Conservation (phyloP, 1,139 yeast genomes). For the Candida sojae region DNA sequence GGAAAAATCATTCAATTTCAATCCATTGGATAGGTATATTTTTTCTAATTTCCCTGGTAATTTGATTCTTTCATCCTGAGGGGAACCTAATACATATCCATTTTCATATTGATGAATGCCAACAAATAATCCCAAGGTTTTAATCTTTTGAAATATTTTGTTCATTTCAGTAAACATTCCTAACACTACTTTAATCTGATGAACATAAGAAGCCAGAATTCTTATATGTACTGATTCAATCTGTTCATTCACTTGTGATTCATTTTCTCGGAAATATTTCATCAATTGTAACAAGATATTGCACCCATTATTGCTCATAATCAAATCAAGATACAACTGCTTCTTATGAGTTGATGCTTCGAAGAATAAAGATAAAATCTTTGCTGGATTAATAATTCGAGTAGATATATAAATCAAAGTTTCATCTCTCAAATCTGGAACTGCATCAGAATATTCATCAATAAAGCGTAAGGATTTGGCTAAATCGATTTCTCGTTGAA, state of each 20-base stretch:
- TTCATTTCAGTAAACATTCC: constrained; percentile 7
- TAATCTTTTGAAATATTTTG: constrained; percentile 12
- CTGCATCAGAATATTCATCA: constrained; percentile 1
- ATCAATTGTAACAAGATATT: constrained; percentile 15
- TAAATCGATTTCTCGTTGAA: constrained; percentile 11
- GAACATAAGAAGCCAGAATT: constrained; percentile 14
- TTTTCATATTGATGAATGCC: constrained; percentile 14
- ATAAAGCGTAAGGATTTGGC: constrained; percentile 13
- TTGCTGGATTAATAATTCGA: constrained; percentile 14
- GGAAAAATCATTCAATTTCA: constrained; percentile 12
- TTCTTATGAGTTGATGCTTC: constrained; percentile 1
- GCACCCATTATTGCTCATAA: constrained; percentile 15
- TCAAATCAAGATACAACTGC: constrained; percentile 15
- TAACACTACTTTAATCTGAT: constrained; percentile 11
- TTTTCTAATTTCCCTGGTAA: constrained; percentile 14
- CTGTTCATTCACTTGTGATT: background rate
- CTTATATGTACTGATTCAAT: constrained; percentile 10
- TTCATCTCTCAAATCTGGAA: constrained; percentile 9
- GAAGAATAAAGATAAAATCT: constrained; percentile 9
- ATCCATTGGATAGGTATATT: constrained; percentile 11
- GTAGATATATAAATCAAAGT: constrained; percentile 14
- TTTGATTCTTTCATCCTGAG: constrained; percentile 6
- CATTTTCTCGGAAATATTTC: constrained; percentile 10
- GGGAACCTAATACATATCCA: constrained; percentile 10
- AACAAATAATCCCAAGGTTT: constrained; percentile 14